Evolutionary conservation across 2,329 filamentous ascomycete species (phyloP).

Genomic region (Sporothrix schenckii): DNA sequence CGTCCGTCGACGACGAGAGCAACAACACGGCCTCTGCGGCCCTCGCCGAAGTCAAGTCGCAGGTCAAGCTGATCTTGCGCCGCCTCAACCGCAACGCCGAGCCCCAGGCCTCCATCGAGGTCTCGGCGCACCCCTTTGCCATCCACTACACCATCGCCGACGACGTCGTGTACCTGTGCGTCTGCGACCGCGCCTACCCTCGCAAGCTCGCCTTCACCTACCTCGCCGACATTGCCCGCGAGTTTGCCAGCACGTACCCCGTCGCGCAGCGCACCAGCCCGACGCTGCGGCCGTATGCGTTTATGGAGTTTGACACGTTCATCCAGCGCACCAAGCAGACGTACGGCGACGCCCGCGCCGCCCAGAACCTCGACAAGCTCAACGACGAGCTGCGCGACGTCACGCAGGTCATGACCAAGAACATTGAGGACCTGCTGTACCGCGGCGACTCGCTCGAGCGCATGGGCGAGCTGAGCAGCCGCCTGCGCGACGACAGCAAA

Average conservation of each 20-base stretch:
- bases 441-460: conserved; percentile 90
- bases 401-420: conserved; percentile 99
- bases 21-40: conserved; percentile 74
- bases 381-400: conserved; percentile 98
- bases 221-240: conserved; percentile 84
- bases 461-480: conserved; percentile 92
- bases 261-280: conserved; percentile 72
- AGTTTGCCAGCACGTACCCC: conserved; percentile 88
- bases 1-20: conserved; percentile 87
- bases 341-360: conserved; percentile 88
- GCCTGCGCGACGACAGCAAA: conserved; percentile 86
- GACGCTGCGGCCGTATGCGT: conserved; percentile 84
- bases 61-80: conserved; percentile 87
- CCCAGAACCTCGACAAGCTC: conserved; percentile 89
- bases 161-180: conserved; percentile 87
- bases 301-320: conserved; percentile 97
- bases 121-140: conserved; percentile 65
- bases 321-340: conserved; percentile 90
- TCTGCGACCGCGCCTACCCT: conserved; percentile 91
- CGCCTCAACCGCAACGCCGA: conserved; percentile 87
- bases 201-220: conserved; percentile 99
- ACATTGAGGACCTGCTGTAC: conserved; percentile 97
- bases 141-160: conserved; percentile 87
- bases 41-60: conserved; percentile 83
- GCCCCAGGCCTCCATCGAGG: conserved; percentile 89